Conservation (phyloP, 2,329 filamentous ascomycete species). For the Parastagonospora nodorum region DNA sequence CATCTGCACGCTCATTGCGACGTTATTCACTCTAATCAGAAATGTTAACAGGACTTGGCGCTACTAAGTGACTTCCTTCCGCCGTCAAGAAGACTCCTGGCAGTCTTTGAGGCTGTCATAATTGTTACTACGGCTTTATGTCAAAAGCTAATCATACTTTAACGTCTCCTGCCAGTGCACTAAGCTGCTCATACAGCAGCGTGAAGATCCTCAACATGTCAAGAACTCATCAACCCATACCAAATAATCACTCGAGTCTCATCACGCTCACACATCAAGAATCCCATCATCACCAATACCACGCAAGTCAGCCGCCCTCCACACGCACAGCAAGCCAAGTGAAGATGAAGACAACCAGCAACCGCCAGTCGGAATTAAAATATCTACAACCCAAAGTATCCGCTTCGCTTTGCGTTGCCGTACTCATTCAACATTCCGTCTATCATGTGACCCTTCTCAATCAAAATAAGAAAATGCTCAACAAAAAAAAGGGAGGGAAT, state of each 20-base stretch:
- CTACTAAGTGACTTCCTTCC: too few relatives aligned
- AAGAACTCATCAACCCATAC: not conserved
- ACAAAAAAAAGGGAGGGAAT: not conserved
- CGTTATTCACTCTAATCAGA: not conserved
- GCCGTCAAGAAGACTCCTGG: too few relatives aligned
- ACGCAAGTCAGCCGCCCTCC: too few relatives aligned
- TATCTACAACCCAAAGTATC: slow-evolving; percentile 6
- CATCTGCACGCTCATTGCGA: not conserved
- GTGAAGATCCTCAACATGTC: not conserved
- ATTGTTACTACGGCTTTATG: too few relatives aligned
- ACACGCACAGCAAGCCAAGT: not conserved
- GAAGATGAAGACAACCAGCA: slow-evolving; percentile 2
- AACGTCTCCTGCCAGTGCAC: too few relatives aligned
- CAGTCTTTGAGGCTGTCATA: too few relatives aligned
- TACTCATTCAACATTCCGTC: slow-evolving; percentile 8
- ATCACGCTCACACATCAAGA: too few relatives aligned
- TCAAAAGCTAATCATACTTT: too few relatives aligned
- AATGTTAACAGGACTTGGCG: too few relatives aligned
- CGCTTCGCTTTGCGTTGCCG: not conserved
- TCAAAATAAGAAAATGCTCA: slow-evolving; percentile 2
- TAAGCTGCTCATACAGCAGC: too few relatives aligned
- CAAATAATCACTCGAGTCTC: not conserved
- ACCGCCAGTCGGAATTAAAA: slow-evolving; percentile 5
- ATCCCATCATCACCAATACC: not conserved
- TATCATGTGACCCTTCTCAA: slow-evolving; percentile 1